Evolutionary conservation across 2,329 filamentous ascomycete genomes (phyloP), one percentile per base, ranked within the genome.

Genomic region (Leptosphaerulina australis): DNA sequence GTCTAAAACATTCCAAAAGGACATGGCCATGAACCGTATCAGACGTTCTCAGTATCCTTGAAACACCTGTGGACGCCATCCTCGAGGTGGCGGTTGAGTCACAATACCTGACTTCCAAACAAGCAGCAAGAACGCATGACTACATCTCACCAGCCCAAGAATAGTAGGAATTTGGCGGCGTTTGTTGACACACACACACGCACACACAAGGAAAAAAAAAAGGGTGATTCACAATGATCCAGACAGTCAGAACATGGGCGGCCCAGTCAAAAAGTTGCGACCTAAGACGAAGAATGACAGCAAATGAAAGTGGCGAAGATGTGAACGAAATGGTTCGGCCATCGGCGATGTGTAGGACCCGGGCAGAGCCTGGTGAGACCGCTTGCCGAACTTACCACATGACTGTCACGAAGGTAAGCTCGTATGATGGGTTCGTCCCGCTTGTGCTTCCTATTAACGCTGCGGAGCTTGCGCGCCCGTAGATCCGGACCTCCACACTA

Each of bases 361-460:
- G 30, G 25, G 24, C 38, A 29, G 8, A 29, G 21, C 14, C 17
- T 50, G 25, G 41, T 51, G 41, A 51, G 36, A 51, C 48, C 48
- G 37, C 48, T 37, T 51, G 25, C 17, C 22, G 31, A 37, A 43
- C 30, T 41, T 46, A 46, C 48, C 40, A 51, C 41, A n/a, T 25
- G 24, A 36, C 22, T 22, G 17, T 38, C 46, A 33, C 28, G 20
- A 21, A 38, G 25, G 36, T 20, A 45, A 17, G 35, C 12, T 40
- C 29, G 14, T 28, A 15, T 15, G 24, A 35, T 20, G 35, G 24
- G 12, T 25, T 43, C 22, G 41, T 39, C 40, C 40, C 22, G 40
- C 39, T 17, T 47, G n/a, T n/a, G 44, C 44, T 17, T 29, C n/a
- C 22, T 30, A 21, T 44, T 26, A 15, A 30, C 4, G 29, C 12